Conservation (phyloP, 2,329 filamentous ascomycete species). For the Epichloe bromicola region DNA sequence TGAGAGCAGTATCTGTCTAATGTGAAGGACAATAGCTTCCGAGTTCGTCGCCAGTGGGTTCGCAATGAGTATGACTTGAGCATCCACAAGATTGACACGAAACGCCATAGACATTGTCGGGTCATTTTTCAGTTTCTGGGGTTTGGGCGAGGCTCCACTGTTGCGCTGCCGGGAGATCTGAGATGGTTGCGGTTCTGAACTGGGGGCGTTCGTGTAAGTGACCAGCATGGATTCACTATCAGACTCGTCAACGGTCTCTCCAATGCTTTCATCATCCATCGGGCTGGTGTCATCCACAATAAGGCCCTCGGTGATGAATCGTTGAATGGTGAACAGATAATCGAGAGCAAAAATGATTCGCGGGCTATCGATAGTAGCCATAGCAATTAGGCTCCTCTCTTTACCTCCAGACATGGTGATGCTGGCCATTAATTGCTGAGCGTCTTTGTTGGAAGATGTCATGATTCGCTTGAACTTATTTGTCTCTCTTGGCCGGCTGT, state of each 20-base stretch:
- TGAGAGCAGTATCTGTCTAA: constrained; percentile 83
- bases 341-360: constrained; percentile 91
- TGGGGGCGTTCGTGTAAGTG: constrained; percentile 23
- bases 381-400: constrained; percentile 71
- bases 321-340: constrained; percentile 81
- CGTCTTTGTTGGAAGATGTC: constrained; percentile 88
- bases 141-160: background rate
- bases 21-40: constrained; percentile 89
- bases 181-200: constrained; percentile 19
- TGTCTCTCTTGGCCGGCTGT: constrained; percentile 75
- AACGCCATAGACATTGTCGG: constrained; percentile 64
- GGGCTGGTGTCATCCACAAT: constrained; percentile 43
- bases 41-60: constrained; percentile 84
- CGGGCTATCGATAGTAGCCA: constrained; percentile 90
- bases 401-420: constrained; percentile 80
- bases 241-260: constrained; percentile 45
- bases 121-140: constrained; percentile 7
- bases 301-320: constrained; percentile 63
- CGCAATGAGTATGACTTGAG: constrained; percentile 90
- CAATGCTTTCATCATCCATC: constrained; percentile 37
- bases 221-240: constrained; percentile 46
- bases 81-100: constrained; percentile 87
- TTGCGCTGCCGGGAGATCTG: constrained; percentile 15
- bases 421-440: constrained; percentile 97
- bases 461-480: constrained; percentile 98